Conservation (phyloP, 306 rosid genomes). For the Morella rubra region DNA sequence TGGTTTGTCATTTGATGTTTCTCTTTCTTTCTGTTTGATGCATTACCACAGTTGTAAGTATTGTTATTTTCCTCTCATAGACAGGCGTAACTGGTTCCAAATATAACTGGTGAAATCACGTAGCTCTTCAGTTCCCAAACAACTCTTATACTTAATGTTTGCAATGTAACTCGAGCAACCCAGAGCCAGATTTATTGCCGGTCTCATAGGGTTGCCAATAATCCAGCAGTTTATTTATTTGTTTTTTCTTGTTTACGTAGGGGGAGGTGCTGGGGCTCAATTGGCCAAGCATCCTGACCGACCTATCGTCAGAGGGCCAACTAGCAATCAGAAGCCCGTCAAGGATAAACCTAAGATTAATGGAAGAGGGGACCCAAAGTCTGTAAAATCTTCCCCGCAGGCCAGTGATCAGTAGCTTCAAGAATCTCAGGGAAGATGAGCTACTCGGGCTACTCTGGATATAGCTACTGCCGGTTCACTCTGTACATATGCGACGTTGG, state of each 20-base stretch:
- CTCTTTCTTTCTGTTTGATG: background rate
- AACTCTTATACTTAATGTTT: background rate
- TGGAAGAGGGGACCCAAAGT: slow-evolving; percentile 41
- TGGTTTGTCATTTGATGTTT: background rate
- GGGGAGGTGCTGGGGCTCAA: slow-evolving; percentile 46
- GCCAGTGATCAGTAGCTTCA: slow-evolving; percentile 30
- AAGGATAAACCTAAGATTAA: slow-evolving; percentile 55
- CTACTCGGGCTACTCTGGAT: slow-evolving; percentile 22
- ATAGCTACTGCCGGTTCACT: slow-evolving; percentile 19
- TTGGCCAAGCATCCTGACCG: slow-evolving; percentile 40
- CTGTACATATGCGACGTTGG: slow-evolving; percentile 30
- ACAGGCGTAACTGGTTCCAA: background rate
- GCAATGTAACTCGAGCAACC: background rate
- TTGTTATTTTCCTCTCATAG: background rate
- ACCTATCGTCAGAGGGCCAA: slow-evolving; percentile 41
- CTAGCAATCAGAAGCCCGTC: slow-evolving; percentile 39
- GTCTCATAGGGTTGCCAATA: background rate
- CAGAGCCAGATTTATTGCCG: background rate
- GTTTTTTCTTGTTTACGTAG: slow-evolving; percentile 39
- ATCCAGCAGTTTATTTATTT: slow-evolving; percentile 7
- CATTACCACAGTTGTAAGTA: background rate
- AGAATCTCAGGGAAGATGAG: slow-evolving; percentile 15
- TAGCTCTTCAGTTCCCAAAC: slow-evolving; percentile 2
- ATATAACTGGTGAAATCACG: background rate
- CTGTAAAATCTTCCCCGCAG: slow-evolving; percentile 37